phyloP scores from a whole-genome alignment of 2,329 filamentous ascomycete genomes.

The Colletotrichum theobromicola region DNA sequence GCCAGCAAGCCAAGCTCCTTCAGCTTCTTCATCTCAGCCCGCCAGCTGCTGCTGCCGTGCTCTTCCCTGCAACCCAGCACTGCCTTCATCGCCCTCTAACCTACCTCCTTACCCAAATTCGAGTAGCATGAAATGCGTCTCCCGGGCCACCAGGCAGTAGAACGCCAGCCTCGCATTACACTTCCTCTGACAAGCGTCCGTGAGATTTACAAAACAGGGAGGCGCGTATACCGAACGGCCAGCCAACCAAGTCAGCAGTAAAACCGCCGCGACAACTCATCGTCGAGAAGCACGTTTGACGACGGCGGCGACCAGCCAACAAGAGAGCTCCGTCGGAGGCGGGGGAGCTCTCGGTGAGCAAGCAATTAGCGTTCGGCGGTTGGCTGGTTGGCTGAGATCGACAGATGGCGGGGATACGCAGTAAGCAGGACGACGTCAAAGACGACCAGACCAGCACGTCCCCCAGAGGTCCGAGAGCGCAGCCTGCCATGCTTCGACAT shows the following conservation, averaged over 20 bases:
- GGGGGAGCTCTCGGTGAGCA: constrained; percentile 18
- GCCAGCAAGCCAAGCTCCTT: background rate
- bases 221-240: background rate
- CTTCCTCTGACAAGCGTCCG: constrained; percentile 4
- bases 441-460: background rate
- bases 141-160: background rate
- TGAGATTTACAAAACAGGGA: background rate
- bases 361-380: background rate
- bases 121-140: background rate
- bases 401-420: constrained; percentile 9
- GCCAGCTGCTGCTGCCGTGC: background rate
- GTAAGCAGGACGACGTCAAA: background rate
- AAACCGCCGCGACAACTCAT: background rate
- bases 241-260: background rate
- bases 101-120: background rate
- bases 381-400: constrained; percentile 4
- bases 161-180: constrained; percentile 8
- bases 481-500: background rate
- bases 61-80: background rate
- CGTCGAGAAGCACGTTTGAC: background rate
- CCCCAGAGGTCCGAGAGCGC: constrained; percentile 13
- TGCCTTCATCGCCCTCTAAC: background rate
- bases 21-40: background rate
- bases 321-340: constrained; percentile 2
- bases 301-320: background rate